Conservation (phyloP, 129 eudicot genomes). For the Chrysanthemum makinoi region DNA sequence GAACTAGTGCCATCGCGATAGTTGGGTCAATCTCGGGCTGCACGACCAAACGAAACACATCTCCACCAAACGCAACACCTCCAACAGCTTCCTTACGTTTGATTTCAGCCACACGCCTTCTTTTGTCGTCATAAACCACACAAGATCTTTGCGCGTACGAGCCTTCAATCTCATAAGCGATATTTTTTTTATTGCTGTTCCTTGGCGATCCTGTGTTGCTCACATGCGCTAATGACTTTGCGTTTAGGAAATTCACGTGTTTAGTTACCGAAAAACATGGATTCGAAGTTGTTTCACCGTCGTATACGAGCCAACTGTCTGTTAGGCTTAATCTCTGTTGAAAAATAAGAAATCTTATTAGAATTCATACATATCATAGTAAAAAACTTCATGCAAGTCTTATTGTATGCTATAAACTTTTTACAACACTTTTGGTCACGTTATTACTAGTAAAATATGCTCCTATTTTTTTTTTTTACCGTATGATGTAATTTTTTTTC, state of each 20-base stretch:
- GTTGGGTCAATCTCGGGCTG: conserved; percentile 46
- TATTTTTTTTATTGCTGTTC: conserved; percentile 16
- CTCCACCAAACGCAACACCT: conserved; percentile 58
- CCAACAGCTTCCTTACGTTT: conserved; percentile 54
- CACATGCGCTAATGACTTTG: conserved; percentile 53
- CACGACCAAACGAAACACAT: conserved; percentile 54
- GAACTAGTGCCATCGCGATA: conserved; percentile 61
- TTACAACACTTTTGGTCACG: too few species aligned
- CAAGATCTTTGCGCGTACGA: conserved; percentile 53
- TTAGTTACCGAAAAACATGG: conserved; percentile 50
- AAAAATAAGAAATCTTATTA: neutral
- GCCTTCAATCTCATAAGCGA: conserved; percentile 57
- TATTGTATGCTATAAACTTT: too few species aligned
- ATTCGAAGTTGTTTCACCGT: conserved; percentile 48
- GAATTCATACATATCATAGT: neutral
- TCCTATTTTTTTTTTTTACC: too few species aligned
- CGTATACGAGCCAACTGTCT: conserved; percentile 60
- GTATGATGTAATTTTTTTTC: too few species aligned
- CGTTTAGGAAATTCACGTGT: conserved; percentile 37
- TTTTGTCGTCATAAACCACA: conserved; percentile 40
- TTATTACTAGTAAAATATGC: too few species aligned
- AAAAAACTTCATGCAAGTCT: neutral
- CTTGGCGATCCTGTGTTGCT: conserved; percentile 21
- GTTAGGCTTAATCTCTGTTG: conserved; percentile 56
- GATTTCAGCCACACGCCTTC: conserved; percentile 63